phyloP scores from a whole-genome alignment of 495 filamentous ascomycete genomes.

The Talaromyces ruber region DNA sequence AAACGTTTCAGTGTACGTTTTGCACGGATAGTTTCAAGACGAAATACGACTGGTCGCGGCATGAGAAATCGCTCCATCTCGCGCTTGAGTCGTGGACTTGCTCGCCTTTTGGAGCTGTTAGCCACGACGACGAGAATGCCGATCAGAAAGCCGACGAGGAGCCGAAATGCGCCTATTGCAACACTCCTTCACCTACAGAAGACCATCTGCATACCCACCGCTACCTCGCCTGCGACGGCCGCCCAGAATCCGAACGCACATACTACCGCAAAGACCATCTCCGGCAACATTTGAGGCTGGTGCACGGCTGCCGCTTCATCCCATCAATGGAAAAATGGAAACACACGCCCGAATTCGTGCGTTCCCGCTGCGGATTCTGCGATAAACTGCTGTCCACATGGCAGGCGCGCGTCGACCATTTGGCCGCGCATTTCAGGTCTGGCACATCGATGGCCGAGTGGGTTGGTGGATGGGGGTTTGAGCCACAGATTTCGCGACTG shows the following conservation, averaged over 20 bases:
- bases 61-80: slow-evolving; percentile 70
- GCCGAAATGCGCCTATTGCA: slow-evolving; percentile 12
- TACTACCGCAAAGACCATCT: slow-evolving; percentile 78
- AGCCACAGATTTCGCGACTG: slow-evolving; percentile 48
- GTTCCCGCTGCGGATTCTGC: slow-evolving; percentile 62
- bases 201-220: slow-evolving; percentile 43
- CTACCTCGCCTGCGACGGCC: slow-evolving; percentile 53
- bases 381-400: slow-evolving; percentile 49
- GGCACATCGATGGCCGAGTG: slow-evolving; percentile 58
- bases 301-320: slow-evolving; percentile 55
- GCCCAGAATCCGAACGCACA: slow-evolving; percentile 50
- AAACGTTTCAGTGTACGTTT: slow-evolving; percentile 69
- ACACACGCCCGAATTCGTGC: slow-evolving; percentile 44
- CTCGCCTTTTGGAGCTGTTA: slow-evolving; percentile 58
- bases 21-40: slow-evolving; percentile 71
- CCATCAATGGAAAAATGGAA: slow-evolving; percentile 62
- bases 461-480: slow-evolving; percentile 64
- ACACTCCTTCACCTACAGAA: slow-evolving; percentile 8
- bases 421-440: slow-evolving; percentile 55
- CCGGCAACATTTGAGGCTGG: slow-evolving; percentile 62
- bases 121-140: slow-evolving; percentile 47
- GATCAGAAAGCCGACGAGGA: too few species aligned
- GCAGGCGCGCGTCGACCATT: slow-evolving; percentile 51
- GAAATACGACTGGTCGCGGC: slow-evolving; percentile 74
- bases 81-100: slow-evolving; percentile 70